Base-by-base conservation (phyloP, 179 eudicot genomes). In the Vitellaria paradoxa region DNA sequence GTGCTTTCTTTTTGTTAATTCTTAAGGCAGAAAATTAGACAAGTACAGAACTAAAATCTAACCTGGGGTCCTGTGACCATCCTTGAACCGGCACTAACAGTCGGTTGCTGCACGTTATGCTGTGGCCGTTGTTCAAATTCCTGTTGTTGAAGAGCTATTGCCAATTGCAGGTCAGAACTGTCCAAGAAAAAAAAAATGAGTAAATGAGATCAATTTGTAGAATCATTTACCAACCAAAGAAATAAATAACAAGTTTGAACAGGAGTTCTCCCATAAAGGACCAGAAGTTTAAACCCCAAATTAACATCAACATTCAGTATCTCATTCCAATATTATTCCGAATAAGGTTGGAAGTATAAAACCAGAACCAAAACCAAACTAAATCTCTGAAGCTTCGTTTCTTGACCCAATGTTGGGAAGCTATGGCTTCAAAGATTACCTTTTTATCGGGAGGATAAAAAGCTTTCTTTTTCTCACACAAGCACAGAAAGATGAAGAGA, bases 91-190 rank as follows among this genome's bases (percentile, higher is more conserved):
- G 86, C 81, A 62, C 64, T 82, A 11, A 73, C 55, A 56, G 87
- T 68, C 65, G 88, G 82, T 80, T 87, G 91, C 75, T 86, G 87
- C 64, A 84, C 52, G 67, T 88, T 84, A 78, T 77, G 86, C n/a
- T 88, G 91, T 72, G 81, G 77, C 64, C 59, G 81, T 50, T 89
- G 96, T 79, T 89, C 96, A 82, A 92, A 90, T 81, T 94, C 98
- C 83, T 94, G 94, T 73, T 92, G 93, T 77, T 94, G 98, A 85
- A 94, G 89, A 83, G 96, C 96, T 77, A 91, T 86, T 24, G 98
- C 98, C 81, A 94, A 74, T 79, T 92, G 96, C 83, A 89, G 76
- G 87, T 94, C 98, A 73, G 97, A 90, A 76, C 98, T 92, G 92
- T 72, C 69, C 42, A 7, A 70, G 45, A n/a, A 72, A 76, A 69